Evolutionary conservation across 768 basidiomycete genomes (phyloP), one percentile per base, ranked within the genome.

Genomic region (Strobilomyces confusus): DNA sequence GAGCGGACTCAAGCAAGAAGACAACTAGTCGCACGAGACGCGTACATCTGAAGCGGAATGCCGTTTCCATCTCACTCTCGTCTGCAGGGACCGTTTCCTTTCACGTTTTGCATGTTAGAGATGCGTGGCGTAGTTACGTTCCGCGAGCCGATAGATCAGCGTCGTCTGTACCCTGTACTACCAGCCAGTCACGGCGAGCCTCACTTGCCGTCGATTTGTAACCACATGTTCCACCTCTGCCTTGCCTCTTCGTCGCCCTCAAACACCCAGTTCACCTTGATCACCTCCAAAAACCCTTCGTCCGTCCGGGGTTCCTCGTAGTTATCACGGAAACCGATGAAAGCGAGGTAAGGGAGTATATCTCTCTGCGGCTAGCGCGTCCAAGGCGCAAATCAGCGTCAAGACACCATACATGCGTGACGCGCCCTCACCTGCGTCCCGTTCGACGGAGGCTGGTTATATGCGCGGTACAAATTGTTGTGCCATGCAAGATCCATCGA

Each of bases 381-480:
- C 43, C 26, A 33, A 34, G 33, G 14, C 23, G 17, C 9, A 11
- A 26, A 44, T 54, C 30, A 63, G 36, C 37, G 8, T 9, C 34
- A 15, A 38, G 30, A 32, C 32, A 46, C 44, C 11, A 12, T 49
- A 44, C 12, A 40, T 19, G 25, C 17, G 22, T 7, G 25, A 46
- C 2, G 11, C 36, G 29, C 26, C 14, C 57, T 56, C 40, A 62
- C 61, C 25, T 55, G 54, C 22, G 46, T 26, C 15, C 42, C 51
- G 26, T 38, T 67, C 1, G 75, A 74, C 3, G 78, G 66, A 0
- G 83, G 81, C 29, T 79, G 70, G 55, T 79, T 80, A 58, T 75
- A 89, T 34, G 91, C 83, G 29, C 95, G 82, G 65, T 95, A 97
- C 9, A 94, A 70, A 62, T 95, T 95, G 67, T 98, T 97, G 69